Evolutionary conservation across 2,329 filamentous ascomycete genomes (phyloP), one percentile per base, ranked within the genome.

Genomic region (Fusarium ramigenum): DNA sequence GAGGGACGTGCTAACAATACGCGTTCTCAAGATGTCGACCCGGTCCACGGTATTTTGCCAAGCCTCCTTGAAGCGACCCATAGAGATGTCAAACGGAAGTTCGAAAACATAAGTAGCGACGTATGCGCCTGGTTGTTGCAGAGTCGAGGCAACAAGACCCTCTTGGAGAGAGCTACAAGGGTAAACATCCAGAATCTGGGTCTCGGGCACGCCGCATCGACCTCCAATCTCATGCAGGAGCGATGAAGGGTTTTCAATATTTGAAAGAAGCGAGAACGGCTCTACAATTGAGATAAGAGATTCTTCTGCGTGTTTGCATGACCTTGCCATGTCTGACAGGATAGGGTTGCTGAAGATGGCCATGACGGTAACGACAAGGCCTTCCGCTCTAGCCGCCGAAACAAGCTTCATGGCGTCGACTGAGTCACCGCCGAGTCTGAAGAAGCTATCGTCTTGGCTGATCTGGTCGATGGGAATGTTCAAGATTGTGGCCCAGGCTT

Each of bases 351-450:
- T 66, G 54, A 75, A 71, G n/a, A 75, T 62, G 21, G 43, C 47
- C 53, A 69, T 61, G n/a, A 75, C 73, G 9, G 18, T 66, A 2
- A 75, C 32, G 4, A 49, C 16, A 16, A 78, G 34, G 7, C 60
- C 69, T 19, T 78, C 67, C 5, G 60, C 44, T 14, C 74, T 72
- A 2, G 77, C 66, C 0, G 70, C 57, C 4, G 70, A 34, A 11
- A 78, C 76, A 21, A 79, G 63, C 23, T 75, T 74, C 74, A 79
- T 79, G 16, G 77, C 77, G 1, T 67, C 64, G 14, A 79, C 69
- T 2, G 78, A 79, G 36, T 79, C 78, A 5, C 86, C 85, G 1
- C 85, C 85, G 3, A 86, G 80, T 0, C 79, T 79, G 69, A 87
- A 83, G 78, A 87, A 86, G 74, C 81, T 83, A 59, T 84, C 83